phyloP scores from a whole-genome alignment of 768 basidiomycete species.

The Naganishia onofrii region DNA sequence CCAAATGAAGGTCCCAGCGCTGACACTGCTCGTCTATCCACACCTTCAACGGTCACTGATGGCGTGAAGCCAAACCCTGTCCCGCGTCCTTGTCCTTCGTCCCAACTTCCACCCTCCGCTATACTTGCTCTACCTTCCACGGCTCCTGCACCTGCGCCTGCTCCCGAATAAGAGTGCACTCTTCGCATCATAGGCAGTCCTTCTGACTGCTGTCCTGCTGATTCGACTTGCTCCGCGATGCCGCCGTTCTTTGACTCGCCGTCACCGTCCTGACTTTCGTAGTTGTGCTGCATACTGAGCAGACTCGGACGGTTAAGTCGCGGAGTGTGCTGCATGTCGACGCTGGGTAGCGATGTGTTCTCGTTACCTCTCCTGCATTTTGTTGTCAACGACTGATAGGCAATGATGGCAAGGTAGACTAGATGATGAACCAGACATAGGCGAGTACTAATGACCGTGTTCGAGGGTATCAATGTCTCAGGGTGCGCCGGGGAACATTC shows the following conservation, averaged over 20 bases:
- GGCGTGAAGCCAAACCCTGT: neutral
- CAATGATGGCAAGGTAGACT: no score
- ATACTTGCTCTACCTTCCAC: neutral
- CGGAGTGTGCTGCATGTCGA: conserved; percentile 1
- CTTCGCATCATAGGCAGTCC: neutral
- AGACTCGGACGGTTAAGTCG: conserved; percentile 21
- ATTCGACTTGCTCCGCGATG: neutral
- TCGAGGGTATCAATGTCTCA: no score
- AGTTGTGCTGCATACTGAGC: conserved; percentile 25
- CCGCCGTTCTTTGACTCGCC: neutral
- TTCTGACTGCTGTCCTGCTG: neutral
- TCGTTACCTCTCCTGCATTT: neutral
- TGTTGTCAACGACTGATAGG: neutral
- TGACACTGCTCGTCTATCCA: neutral
- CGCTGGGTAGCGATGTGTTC: neutral
- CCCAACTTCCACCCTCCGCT: neutral
- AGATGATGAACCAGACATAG: no score
- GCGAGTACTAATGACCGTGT: no score
- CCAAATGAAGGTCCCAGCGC: neutral
- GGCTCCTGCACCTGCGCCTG: neutral
- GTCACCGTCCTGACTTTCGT: conserved; percentile 20
- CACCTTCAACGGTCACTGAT: neutral
- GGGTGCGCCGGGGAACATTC: no score
- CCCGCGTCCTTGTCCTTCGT: neutral
- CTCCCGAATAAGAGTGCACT: conserved; percentile 13